Evolutionary conservation across 2,329 filamentous ascomycete species (phyloP).

Genomic region (Trichophyton schoenleinii): DNA sequence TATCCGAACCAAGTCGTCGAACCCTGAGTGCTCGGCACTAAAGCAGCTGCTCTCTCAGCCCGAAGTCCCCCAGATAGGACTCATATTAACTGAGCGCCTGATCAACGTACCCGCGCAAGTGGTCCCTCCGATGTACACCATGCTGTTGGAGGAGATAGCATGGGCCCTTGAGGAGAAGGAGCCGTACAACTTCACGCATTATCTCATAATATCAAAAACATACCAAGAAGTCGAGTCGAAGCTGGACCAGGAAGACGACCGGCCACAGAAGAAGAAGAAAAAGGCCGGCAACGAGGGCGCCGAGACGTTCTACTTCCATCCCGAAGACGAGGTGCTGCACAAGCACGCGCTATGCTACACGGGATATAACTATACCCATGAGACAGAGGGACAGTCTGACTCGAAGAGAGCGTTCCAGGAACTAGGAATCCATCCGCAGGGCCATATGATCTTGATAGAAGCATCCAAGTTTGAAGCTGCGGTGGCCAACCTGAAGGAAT

Average conservation of each 20-base stretch:
- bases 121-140: slow-evolving; percentile 83
- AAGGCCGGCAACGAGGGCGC: slow-evolving; percentile 36
- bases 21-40: slow-evolving; percentile 45
- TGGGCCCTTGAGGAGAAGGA: slow-evolving; percentile 82
- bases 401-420: slow-evolving; percentile 93
- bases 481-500: slow-evolving; percentile 63
- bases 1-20: slow-evolving; percentile 45
- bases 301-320: slow-evolving; percentile 79
- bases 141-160: slow-evolving; percentile 83
- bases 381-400: slow-evolving; percentile 68
- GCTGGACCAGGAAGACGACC: slow-evolving; percentile 54
- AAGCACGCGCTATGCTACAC: slow-evolving; percentile 59
- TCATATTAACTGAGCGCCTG: slow-evolving; percentile 82
- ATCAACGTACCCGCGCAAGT: slow-evolving; percentile 96
- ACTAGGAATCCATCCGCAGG: slow-evolving; percentile 70
- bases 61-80: slow-evolving; percentile 53
- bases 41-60: slow-evolving; percentile 45
- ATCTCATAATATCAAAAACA: slow-evolving; percentile 81
- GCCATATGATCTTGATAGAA: slow-evolving; percentile 78
- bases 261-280: slow-evolving; percentile 56
- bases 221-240: slow-evolving; percentile 78
- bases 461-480: slow-evolving; percentile 61
- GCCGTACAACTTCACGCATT: slow-evolving; percentile 86
- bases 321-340: slow-evolving; percentile 83
- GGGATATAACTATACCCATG: slow-evolving; percentile 64